Percentiles rank a stretch among this genome's conserved stretches.
Evolutionary conservation across 2,329 filamentous ascomycete species (phyloP).

Genomic region (Cladosporium sp.): DNA sequence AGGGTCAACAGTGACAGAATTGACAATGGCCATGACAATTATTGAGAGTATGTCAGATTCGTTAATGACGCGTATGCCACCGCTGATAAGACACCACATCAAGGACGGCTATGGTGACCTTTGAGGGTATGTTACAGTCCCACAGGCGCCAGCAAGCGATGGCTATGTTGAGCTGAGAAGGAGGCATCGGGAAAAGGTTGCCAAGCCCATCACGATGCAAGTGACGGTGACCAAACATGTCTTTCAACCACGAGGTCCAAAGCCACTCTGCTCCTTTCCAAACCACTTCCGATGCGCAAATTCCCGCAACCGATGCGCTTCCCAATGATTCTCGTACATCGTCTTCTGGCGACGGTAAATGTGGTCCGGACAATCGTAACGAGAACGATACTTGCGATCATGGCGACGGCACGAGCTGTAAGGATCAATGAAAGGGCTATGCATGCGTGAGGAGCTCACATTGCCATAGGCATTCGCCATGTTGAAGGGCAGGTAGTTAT

Average conservation of each 20-base stretch:
- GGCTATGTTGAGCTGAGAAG: too few relatives aligned
- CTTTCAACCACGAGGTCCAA: background rate
- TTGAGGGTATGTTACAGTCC: too few relatives aligned
- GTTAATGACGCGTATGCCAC: too few relatives aligned
- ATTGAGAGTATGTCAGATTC: too few relatives aligned
- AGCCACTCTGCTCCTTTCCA: background rate
- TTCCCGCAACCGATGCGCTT: background rate
- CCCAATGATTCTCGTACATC: background rate
- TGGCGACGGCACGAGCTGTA: conserved; percentile 10
- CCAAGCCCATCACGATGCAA: too few relatives aligned
- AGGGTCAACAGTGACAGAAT: too few relatives aligned
- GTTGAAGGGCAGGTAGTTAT: conserved; percentile 19
- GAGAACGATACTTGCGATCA: conserved; percentile 4
- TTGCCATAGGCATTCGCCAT: background rate
- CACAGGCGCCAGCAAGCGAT: too few relatives aligned
- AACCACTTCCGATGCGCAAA: background rate
- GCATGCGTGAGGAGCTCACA: background rate
- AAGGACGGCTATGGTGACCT: too few relatives aligned
- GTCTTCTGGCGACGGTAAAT: background rate
- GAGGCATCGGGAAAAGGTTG: too few relatives aligned
- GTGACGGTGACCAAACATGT: too few relatives aligned
- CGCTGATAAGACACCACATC: too few relatives aligned
- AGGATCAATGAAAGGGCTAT: conserved; percentile 38
- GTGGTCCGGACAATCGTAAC: conserved; percentile 8
- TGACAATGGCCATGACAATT: too few relatives aligned